Evolutionary conservation across 257 asterid genomes (phyloP), one percentile per base, ranked within the genome.

Genomic region (Solanum bulbocastanum): DNA sequence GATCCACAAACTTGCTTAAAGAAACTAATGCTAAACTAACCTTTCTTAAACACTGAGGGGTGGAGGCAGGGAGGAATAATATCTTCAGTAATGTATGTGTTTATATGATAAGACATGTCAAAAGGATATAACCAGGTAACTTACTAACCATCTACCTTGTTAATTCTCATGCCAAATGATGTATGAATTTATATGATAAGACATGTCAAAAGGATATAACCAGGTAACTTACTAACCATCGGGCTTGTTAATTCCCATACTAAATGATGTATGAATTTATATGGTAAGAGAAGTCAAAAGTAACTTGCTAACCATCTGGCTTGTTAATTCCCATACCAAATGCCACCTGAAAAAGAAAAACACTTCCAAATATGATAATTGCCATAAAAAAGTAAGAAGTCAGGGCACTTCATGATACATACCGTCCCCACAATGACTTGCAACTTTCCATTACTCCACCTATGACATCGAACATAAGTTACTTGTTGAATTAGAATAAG

Each of bases 241-340:
- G 82, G 99, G 99, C 90, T 97, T 97, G 94, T 96, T 96, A 90
- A 97, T 97, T 90, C 99, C 99, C 99, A 97, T 97, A 86, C 99
- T 98, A 94, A 97, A 97, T 76, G 99, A 32, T 71, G 42, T 71
- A 71, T 16, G 78, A 32, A 74, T 35, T 74, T 20, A 74, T 36
- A 35, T 20, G 30, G 40, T 36, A 74, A 74, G 30, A 36, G 32
- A 74, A 9, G 18, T 22, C 52, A 74, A 74, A 74, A 36, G 83
- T 75, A 75, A 76, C 83, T 39, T 56, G 88, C 96, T 91, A 89
- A 97, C 99, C 99, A 94, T 97, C 99, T 83, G 99, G 99, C 90
- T 97, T 97, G 94, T 96, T 97, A 90, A 97, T 97, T 89, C 99
- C 99, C 99, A 97, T 97, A 85, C 99, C 99, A 94, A 97, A 97